These are phyloP conservation scores for Diaporthe sp. DNA, from an alignment of 2,329 filamentous ascomycete genomes.

Conservation along the genomic window DNA sequence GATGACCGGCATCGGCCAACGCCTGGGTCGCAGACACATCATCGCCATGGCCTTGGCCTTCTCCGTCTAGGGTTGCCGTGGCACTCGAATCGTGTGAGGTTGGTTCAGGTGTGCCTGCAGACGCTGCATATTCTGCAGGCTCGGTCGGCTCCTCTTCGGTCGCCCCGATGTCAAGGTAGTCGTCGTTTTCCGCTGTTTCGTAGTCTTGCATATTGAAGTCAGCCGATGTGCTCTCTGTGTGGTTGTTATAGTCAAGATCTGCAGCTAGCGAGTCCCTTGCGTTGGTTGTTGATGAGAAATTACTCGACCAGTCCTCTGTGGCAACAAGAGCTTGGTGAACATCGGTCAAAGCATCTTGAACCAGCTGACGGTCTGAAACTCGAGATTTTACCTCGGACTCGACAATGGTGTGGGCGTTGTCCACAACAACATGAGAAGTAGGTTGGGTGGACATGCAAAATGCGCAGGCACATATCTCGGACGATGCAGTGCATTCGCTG, in stretches of 20 bases:
- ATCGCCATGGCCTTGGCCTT: conserved; percentile 55
- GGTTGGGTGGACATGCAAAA: conserved; percentile 25
- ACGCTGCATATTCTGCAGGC: conserved; percentile 20
- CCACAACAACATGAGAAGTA: neutral
- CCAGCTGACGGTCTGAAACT: neutral
- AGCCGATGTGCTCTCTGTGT: conserved; percentile 27
- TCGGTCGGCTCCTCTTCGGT: conserved; percentile 18
- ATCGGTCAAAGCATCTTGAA: neutral
- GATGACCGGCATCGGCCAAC: conserved; percentile 38
- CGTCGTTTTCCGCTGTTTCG: conserved; percentile 41
- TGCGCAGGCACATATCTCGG: conserved; percentile 33
- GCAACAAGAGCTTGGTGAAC: neutral
- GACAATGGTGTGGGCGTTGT: neutral
- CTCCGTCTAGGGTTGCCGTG: conserved; percentile 51
- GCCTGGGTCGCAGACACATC: conserved; percentile 47
- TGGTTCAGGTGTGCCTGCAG: conserved; percentile 14
- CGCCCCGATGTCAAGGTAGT: conserved; percentile 38
- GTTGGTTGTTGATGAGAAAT: neutral
- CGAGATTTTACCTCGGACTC: neutral
- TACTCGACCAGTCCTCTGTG: conserved; percentile 1
- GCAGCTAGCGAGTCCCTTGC: neutral
- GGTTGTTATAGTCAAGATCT: neutral
- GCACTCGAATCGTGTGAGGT: conserved; percentile 47
- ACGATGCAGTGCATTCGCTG: conserved; percentile 10
- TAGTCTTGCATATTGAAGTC: conserved; percentile 30